Evolutionary conservation across 768 basidiomycete genomes (phyloP).

Genomic region (Psilocybe azurescens): DNA sequence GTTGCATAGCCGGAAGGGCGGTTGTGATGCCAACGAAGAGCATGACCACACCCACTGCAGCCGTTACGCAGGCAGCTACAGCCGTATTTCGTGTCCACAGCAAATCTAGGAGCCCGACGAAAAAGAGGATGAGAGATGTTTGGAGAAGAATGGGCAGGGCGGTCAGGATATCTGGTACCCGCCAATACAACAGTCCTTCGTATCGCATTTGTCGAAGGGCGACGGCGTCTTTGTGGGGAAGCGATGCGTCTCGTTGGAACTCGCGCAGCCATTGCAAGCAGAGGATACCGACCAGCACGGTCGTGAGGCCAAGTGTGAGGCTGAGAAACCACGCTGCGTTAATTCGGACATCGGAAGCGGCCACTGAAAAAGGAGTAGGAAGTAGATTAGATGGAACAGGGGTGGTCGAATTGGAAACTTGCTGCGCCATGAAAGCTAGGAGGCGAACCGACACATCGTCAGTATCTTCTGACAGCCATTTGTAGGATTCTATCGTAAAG

Average conservation of each 20-base stretch:
- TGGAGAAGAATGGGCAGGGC: conserved; percentile 30
- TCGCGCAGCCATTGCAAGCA: conserved; percentile 34
- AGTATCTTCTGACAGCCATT: conserved; percentile 30
- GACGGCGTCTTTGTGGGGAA: conserved; percentile 31
- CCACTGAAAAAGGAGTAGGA: conserved; percentile 21
- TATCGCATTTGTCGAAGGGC: conserved; percentile 33
- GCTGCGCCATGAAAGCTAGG: conserved; percentile 21
- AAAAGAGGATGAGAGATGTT: conserved; percentile 29
- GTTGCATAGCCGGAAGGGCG: conserved; percentile 32
- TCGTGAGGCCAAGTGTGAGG: conserved; percentile 28
- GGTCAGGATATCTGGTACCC: conserved; percentile 31
- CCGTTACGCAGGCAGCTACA: conserved; percentile 24
- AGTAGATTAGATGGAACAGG: neutral
- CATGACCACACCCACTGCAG: conserved; percentile 26
- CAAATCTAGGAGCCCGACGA: conserved; percentile 30
- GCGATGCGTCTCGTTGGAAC: conserved; percentile 28
- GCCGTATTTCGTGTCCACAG: conserved; percentile 27
- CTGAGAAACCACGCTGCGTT: conserved; percentile 32
- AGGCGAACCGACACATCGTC: conserved; percentile 24
- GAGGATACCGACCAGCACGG: conserved; percentile 32
- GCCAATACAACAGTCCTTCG: conserved; percentile 30
- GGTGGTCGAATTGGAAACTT: conserved; percentile 13
- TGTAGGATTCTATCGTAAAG: conserved; percentile 30
- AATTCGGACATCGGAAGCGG: conserved; percentile 26
- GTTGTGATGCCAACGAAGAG: conserved; percentile 31